Base-by-base conservation (phyloP, 2,329 filamentous ascomycete species). In the Didymella lethalis region DNA sequence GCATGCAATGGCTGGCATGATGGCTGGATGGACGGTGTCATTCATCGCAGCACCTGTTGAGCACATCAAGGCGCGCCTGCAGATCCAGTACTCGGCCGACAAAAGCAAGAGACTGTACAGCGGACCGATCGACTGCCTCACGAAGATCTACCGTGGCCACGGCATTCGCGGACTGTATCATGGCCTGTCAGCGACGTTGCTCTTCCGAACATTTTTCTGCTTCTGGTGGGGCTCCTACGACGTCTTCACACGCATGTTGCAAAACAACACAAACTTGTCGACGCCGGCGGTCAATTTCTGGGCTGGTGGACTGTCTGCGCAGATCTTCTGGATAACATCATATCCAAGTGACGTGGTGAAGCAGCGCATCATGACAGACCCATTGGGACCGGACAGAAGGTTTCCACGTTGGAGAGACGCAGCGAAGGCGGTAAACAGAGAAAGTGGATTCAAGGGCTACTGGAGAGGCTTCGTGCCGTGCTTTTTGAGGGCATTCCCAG, bases 211-310 rank as follows among this genome's bases (percentile, higher is more conserved):
- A 14, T 96, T 94, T 80, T 99, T 99, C 83, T 97, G 97, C 84
- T 95, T 90, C 81, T 98, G 93, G 93, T 99, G 95, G 95, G 88
- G 89, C n/a, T 90, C 88, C 60, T 99, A 99, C 81, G 94, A 97
- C 71, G 68, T 97, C 29, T 85, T 98, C 67, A 91, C 91, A 5
- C 83, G 86, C 23, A 79, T 84, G 59, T 81, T 98, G 73, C 82
- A 85, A 54, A 78, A 85, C 18, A 82, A 87, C 68, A 97, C 93
- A 2, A 78, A 68, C 12, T 80, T 97, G 53, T 90, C 90, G 53
- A 86, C 87, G 0, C 92, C 95, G 0, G 88, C 88, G 1, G 84
- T 98, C 72, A 98, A 98, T 75, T 99, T 99, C 81, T 98, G 94
- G 94, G 94, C 95, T 0, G 95, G 95, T 3, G 95, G 95, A 0